Evolutionary conservation across 1,139 yeast genomes (phyloP), one percentile per base, ranked within the genome.

Genomic region (Yamadazyma triangularis): DNA sequence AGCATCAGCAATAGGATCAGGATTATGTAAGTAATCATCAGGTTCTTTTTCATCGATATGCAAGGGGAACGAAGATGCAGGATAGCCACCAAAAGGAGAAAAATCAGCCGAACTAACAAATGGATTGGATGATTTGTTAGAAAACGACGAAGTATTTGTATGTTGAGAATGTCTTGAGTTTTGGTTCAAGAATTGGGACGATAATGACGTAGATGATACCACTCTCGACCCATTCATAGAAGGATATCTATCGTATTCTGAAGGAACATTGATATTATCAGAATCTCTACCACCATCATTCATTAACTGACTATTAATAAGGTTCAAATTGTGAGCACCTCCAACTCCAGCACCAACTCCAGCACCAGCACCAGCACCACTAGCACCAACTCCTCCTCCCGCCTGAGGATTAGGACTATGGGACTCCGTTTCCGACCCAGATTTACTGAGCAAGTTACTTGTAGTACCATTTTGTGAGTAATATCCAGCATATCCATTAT

Each of bases 81-180:
- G 96, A 54, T 85, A 88, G 8, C 96, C 96, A 33, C 96, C 96
- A 63, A 88, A 88, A 2, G 96, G 96, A 31, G 88, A 78, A 44
- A 79, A 67, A 35, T 64, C 69, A 4, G 58, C 42, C 20, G 45
- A 40, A 18, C 27, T 34, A 20, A 47, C 28, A 27, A 49, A 50
- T 11, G 55, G 54, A 31, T 47, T 50, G 4, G 48, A 30, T 3
- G 47, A 35, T 8, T 39, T 36, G 25, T 45, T 47, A 24, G 41
- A 38, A 2, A 50, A 43, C 13, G 40, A 31, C 3, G 50, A 40
- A 8, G 42, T 36, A 16, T 35, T 42, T 11, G 25, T 9, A 7
- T 18, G 20, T 18, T 18, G 24, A 18, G 20, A 18, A 18, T 18
- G 20, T 7, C 9, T 6, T 7, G 20, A 18, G 9, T 18, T 18